phyloP scores from a whole-genome alignment of 1,284 basidiomycete genomes.

The Leccinum pachyderme region DNA sequence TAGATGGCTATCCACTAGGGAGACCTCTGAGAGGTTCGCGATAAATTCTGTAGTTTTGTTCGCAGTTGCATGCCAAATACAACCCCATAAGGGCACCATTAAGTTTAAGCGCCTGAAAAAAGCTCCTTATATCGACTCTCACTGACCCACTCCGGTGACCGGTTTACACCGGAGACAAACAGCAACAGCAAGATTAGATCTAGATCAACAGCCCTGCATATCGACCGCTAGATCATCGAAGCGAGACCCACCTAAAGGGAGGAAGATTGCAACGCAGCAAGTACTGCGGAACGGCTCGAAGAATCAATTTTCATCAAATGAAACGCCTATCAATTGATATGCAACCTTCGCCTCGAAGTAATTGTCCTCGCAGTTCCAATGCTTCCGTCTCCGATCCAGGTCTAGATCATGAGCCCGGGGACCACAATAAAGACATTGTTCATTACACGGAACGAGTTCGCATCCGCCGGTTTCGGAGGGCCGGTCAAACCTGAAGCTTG shows the following conservation, averaged over 20 bases:
- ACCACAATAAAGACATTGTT: constrained; percentile 6
- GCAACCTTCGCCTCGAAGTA: constrained; percentile 37
- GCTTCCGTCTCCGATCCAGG: background rate
- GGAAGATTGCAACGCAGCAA: background rate
- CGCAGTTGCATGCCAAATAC: background rate
- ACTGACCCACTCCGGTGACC: background rate
- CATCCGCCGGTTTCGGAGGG: background rate
- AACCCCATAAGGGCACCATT: background rate
- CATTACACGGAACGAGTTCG: constrained; percentile 33
- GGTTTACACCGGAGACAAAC: background rate
- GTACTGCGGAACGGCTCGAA: background rate
- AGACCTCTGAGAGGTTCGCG: constrained; percentile 5
- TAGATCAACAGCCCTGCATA: background rate
- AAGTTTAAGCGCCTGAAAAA: background rate
- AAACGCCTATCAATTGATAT: background rate
- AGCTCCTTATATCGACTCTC: background rate
- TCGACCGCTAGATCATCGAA: background rate
- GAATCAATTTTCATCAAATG: background rate
- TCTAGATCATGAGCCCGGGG: background rate
- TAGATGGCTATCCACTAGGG: background rate
- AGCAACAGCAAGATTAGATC: background rate
- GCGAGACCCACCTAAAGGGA: background rate
- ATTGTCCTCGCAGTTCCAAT: constrained; percentile 20
- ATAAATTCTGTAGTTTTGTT: background rate
- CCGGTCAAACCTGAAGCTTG: background rate